Base-by-base conservation (phyloP, 1,284 basidiomycete species). In the Sanghuangporus weigelae region DNA sequence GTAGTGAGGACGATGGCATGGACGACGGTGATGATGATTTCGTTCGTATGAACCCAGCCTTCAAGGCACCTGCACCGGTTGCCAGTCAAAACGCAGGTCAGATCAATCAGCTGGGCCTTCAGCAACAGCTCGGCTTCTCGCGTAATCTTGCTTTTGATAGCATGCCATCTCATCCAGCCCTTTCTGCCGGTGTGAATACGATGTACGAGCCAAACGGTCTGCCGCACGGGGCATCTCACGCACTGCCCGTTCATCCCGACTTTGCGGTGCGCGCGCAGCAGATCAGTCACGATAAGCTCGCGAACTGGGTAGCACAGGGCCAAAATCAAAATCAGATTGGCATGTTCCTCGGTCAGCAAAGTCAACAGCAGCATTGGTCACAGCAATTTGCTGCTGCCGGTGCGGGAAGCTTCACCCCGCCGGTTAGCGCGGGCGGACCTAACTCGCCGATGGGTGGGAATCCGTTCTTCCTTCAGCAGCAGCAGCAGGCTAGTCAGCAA, bases 1-100 rank as follows among this genome's bases (percentile, higher is more conserved):
- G 85, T 40, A 85, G 85, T 14, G 81, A 79, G 39, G 75, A 73
- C 1, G 80, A 79, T 23, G 76, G 74, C 38, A 77, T 76, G 36
- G 77, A 74, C 46, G 76, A 74, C 57, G 74, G 73, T 40, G 78
- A 76, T 46, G 75, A 76, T 8, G 74, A 68, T 4, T 75, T 77
- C 7, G 73, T 71, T 19, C 58, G 58, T 53, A 64, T 60, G 58
- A 56, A 57, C 31, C 58, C 59, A 23, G 36, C 62, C 8, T 58
- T 60, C 36, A 62, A 65, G 60, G 50, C 59, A 40, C 19, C 46
- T 63, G 23, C 61, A 59, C 55, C 62, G 59, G 54, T 63, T 53
- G 16, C 53, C 60, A 44, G 44, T 49, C 40, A 23, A 16, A 3
- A 6, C 38, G 10, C 35, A 4, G 19, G 53, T 8, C 53, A 54